A percentile compares a stretch with the other conserved stretches of the same genome.
Conservation (phyloP, 2,329 filamentous ascomycete genomes). For the Fusarium decemcellulare region DNA sequence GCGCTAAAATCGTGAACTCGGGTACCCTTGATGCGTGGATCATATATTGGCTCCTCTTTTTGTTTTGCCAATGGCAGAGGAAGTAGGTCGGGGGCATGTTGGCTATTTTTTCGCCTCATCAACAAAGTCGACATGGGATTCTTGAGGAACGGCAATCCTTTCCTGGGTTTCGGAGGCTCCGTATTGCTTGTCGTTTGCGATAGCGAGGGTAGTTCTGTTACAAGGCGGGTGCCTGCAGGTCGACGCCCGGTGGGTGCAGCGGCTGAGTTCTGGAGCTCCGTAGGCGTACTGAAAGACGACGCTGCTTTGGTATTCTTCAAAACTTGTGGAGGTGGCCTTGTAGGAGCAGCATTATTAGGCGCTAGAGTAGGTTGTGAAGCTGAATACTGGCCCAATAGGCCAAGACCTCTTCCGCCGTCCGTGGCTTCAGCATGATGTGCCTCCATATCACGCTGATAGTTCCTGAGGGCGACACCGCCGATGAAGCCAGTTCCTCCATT, state of each 20-base stretch:
- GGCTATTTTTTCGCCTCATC: conserved; percentile 68
- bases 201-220: conserved; percentile 54
- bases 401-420: conserved; percentile 35
- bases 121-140: conserved; percentile 73
- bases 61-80: conserved; percentile 57
- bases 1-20: conserved; percentile 77
- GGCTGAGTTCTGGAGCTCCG: conserved; percentile 59
- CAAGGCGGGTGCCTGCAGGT: conserved; percentile 57
- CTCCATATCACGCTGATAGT: conserved; percentile 60
- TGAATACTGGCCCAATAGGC: conserved; percentile 32
- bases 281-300: conserved; percentile 62
- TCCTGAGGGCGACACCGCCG: conserved; percentile 67
- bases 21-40: conserved; percentile 75
- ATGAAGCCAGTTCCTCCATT: conserved; percentile 64
- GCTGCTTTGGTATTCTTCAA: conserved; percentile 51
- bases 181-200: conserved; percentile 48
- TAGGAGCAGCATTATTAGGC: conserved; percentile 48
- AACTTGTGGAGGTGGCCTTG: conserved; percentile 41
- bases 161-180: conserved; percentile 64
- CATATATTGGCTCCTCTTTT: conserved; percentile 65
- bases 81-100: conserved; percentile 60
- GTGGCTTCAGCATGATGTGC: conserved; percentile 40
- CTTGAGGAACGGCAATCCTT: conserved; percentile 70
- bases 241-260: conserved; percentile 56
- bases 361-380: conserved; percentile 34